phyloP scores from a whole-genome alignment of 257 asterid species.

The Vinca minor region DNA sequence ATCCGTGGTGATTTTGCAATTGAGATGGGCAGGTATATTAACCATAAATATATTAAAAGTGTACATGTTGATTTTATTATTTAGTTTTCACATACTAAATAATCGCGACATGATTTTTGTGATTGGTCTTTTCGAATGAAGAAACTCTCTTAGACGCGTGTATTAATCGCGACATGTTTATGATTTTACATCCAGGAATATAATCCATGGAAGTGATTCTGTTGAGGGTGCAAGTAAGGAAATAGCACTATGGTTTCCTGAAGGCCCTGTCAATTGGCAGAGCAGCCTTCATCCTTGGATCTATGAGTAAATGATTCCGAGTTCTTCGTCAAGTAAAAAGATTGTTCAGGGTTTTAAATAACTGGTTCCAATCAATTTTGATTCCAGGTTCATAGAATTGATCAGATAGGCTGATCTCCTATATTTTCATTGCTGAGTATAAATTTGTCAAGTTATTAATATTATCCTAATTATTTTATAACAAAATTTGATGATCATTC shows the following conservation, averaged over 20 bases:
- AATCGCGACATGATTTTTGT: too few relatives aligned
- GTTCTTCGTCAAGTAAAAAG: neutral
- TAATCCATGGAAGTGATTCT: conserved; percentile 72
- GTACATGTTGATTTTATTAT: too few relatives aligned
- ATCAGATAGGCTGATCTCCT: too few relatives aligned
- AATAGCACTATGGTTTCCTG: conserved; percentile 80
- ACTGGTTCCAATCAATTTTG: too few relatives aligned
- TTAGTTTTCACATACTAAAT: too few relatives aligned
- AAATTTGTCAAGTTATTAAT: neutral
- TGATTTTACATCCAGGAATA: conserved; percentile 37
- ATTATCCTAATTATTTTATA: neutral
- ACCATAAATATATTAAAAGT: too few relatives aligned
- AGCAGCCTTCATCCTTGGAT: conserved; percentile 72
- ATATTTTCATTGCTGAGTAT: too few relatives aligned
- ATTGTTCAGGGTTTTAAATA: too few relatives aligned
- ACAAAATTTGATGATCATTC: neutral
- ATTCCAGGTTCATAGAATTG: too few relatives aligned
- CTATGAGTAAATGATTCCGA: conserved; percentile 32
- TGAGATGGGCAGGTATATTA: conserved; percentile 66
- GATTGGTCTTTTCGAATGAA: too few relatives aligned
- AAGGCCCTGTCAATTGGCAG: conserved; percentile 62
- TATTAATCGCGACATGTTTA: too few relatives aligned
- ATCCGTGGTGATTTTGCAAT: conserved; percentile 81
- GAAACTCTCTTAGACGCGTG: too few relatives aligned
- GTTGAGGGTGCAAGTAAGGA: conserved; percentile 72